Evolutionary conservation across 208 protist species (phyloP).

Genomic region (Acanthamoeba divionensis): DNA sequence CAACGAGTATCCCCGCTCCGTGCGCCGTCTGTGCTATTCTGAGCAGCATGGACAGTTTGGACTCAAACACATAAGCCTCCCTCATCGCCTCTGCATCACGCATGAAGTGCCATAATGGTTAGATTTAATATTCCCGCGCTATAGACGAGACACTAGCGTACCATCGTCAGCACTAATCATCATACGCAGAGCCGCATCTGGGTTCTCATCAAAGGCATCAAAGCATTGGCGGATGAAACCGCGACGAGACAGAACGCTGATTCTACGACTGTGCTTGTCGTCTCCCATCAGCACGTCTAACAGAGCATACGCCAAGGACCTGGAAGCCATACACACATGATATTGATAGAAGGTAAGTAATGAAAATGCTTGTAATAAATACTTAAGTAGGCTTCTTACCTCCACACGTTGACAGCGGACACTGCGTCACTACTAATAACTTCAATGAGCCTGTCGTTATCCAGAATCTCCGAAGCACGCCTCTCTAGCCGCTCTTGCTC

Average conservation of each 20-base stretch:
- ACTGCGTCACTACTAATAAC: slow-evolving; percentile 8
- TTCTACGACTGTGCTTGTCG: not conserved
- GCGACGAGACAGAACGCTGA: not conserved
- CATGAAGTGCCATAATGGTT: no score
- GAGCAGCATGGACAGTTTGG: slow-evolving; percentile 24
- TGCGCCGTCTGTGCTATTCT: slow-evolving; percentile 13
- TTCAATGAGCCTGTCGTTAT: slow-evolving; percentile 21
- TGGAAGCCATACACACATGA: not conserved
- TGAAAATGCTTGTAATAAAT: not conserved
- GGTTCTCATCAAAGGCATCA: slow-evolving; percentile 27
- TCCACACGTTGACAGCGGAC: slow-evolving; percentile 18
- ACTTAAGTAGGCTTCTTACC: no score
- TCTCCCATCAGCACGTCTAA: slow-evolving; percentile 27
- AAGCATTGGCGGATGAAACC: slow-evolving; percentile 36
- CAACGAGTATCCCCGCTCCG: slow-evolving; percentile 2
- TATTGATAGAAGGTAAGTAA: not conserved
- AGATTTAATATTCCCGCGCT: no score
- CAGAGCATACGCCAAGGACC: slow-evolving; percentile 16
- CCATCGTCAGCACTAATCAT: slow-evolving; percentile 15
- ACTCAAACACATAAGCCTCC: slow-evolving; percentile 18
- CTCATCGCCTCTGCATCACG: not conserved
- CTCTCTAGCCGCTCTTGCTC: slow-evolving; percentile 11
- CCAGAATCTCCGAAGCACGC: slow-evolving; percentile 24
- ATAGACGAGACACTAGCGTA: not conserved
- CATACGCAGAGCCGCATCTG: not conserved